Conservation (phyloP, 257 asterid genomes). For the Nicotiana obtusifolia region DNA sequence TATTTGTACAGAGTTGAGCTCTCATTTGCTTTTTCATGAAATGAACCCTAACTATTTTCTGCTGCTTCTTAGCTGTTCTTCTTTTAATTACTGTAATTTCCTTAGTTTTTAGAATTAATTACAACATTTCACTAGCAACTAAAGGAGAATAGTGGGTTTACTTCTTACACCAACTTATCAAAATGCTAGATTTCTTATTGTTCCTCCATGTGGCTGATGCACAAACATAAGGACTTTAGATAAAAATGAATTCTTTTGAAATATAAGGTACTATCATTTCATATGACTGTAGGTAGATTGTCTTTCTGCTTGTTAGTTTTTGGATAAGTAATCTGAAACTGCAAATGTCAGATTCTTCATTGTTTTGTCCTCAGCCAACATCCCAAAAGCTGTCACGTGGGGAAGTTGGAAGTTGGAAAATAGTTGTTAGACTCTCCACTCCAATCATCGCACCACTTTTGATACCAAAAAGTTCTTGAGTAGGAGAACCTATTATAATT, state of each 20-base stretch:
- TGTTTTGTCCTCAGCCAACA: slow-evolving; percentile 1
- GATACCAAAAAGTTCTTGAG: not conserved
- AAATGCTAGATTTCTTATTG: not conserved
- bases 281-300: not conserved
- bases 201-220: not conserved
- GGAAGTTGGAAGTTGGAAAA: slow-evolving; percentile 29
- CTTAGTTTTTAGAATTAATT: too few species aligned
- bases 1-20: too few species aligned
- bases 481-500: not conserved
- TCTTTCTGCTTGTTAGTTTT: not conserved
- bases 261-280: not conserved
- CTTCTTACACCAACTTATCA: not conserved
- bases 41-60: too few species aligned
- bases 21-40: too few species aligned
- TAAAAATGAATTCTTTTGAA: not conserved
- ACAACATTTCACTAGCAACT: not conserved
- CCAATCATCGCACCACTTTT: slow-evolving; percentile 26
- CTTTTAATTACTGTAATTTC: too few species aligned
- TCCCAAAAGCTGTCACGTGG: slow-evolving; percentile 10
- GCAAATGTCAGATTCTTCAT: slow-evolving; percentile 6
- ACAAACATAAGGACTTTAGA: not conserved
- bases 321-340: not conserved
- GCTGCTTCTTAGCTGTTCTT: too few species aligned
- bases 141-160: not conserved
- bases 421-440: slow-evolving; percentile 19